Evolutionary conservation across 1,284 basidiomycete genomes (phyloP), one percentile per base, ranked within the genome.

Genomic region (Cryptococcus sp.): DNA sequence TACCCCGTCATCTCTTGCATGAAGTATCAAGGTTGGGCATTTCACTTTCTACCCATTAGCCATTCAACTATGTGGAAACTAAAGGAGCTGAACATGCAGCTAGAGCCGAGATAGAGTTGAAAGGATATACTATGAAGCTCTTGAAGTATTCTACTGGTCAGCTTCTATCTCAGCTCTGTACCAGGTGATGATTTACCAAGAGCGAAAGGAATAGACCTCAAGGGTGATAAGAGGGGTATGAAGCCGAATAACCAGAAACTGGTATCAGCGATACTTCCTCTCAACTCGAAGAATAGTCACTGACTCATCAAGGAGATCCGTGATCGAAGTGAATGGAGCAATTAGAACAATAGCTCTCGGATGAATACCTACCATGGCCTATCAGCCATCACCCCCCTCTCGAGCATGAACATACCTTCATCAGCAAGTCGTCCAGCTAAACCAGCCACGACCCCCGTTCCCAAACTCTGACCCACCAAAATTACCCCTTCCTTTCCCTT

Each of bases 401-500:
- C 4, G 41, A 22, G 21, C 13, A 21, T 7, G 19, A 21, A 59
- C 69, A 42, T 42, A 73, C 73, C 64, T 50, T 66, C 59, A 19
- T 52, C 50, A 1, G 69, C 70, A 11, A 75, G 57, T 45, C 57
- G 36, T 18, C 61, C 70, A 0, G 66, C 60, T 16, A 75, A 53
- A 13, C 60, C 66, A 7, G 83, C 80, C 10, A 86, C 86, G 0
- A 92, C 87, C 0, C 88, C 91, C 4, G 90, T 90, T 9, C 91
- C 91, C 2, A 94, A 79, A 66, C 87, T 90, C 69, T 94, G 91
- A 1, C 91, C 91, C 0, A 70, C 65, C 16, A 79, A 52, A 10
- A 77, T 69, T 37, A 79, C 65, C 13, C 28, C 21, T 31, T 53
- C 25, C 41, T 34, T 46, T 13, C 36, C 24, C 10, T 14, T 16